Conservation (phyloP, 2,329 filamentous ascomycete species). For the Helminthosporium solani region DNA sequence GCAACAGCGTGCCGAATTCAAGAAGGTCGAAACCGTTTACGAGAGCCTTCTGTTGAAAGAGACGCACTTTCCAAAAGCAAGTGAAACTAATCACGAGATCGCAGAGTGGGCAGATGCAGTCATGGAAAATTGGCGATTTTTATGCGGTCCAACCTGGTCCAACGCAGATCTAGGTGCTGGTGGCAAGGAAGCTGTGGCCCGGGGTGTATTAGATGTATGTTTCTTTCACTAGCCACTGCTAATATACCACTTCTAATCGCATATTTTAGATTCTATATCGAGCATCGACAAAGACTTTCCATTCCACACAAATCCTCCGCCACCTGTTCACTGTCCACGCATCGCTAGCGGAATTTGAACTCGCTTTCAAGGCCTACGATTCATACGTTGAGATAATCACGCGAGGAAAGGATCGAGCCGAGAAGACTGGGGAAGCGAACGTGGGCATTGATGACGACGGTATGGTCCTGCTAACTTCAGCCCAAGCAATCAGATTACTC, state of each 20-base stretch:
- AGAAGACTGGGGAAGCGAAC: constrained; percentile 70
- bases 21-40: constrained; percentile 75
- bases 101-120: constrained; percentile 79
- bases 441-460: constrained; percentile 75
- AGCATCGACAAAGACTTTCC: constrained; percentile 89
- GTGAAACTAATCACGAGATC: constrained; percentile 74
- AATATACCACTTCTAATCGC: constrained; percentile 4
- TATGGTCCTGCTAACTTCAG: constrained; percentile 72
- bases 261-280: constrained; percentile 73
- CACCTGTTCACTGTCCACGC: constrained; percentile 86
- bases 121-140: constrained; percentile 79
- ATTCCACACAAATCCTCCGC: constrained; percentile 85
- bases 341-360: constrained; percentile 83
- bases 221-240: background rate
- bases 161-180: constrained; percentile 79
- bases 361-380: constrained; percentile 87
- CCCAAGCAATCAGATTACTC: constrained; percentile 75
- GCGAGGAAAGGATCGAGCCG: constrained; percentile 78
- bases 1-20: constrained; percentile 70
- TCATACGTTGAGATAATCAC: constrained; percentile 88
- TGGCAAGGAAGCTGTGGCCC: constrained; percentile 72
- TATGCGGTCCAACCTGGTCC: constrained; percentile 78
- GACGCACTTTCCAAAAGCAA: constrained; percentile 80
- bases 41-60: constrained; percentile 76
- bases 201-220: constrained; percentile 69